phyloP scores from a whole-genome alignment of 768 basidiomycete species.

The Tremella yokohamensis region DNA sequence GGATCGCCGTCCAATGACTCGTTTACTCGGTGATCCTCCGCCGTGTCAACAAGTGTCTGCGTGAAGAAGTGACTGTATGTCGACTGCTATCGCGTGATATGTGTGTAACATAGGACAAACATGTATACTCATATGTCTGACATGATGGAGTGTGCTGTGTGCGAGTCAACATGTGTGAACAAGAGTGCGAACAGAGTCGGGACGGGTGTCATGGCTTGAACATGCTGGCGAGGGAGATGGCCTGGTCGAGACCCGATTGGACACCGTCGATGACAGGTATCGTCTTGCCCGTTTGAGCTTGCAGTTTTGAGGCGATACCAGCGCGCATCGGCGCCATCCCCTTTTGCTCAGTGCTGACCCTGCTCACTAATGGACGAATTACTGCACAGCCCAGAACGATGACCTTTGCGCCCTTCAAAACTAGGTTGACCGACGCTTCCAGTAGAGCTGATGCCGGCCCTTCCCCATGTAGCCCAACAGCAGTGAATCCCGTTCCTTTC shows the following conservation, averaged over 20 bases:
- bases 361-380: background rate
- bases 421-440: slow-evolving; percentile 8
- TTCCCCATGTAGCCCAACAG: slow-evolving; percentile 17
- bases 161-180: no score
- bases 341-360: background rate
- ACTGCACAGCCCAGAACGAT: slow-evolving; percentile 25
- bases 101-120: no score
- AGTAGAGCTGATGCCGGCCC: slow-evolving; percentile 10
- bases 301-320: slow-evolving; percentile 1
- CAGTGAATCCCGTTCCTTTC: slow-evolving; percentile 25
- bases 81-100: no score
- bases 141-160: no score
- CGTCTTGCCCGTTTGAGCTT: slow-evolving; percentile 1
- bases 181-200: no score
- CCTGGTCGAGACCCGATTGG: slow-evolving; percentile 15
- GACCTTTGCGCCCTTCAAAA: slow-evolving; percentile 14
- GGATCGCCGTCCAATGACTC: no score
- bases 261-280: slow-evolving; percentile 24
- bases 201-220: no score
- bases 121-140: no score
- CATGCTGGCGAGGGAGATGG: background rate
- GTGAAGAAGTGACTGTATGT: no score
- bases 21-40: no score
- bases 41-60: no score
- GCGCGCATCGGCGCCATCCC: slow-evolving; percentile 22